phyloP scores from a whole-genome alignment of 169 alveolate species.

The Plasmodium inui region DNA sequence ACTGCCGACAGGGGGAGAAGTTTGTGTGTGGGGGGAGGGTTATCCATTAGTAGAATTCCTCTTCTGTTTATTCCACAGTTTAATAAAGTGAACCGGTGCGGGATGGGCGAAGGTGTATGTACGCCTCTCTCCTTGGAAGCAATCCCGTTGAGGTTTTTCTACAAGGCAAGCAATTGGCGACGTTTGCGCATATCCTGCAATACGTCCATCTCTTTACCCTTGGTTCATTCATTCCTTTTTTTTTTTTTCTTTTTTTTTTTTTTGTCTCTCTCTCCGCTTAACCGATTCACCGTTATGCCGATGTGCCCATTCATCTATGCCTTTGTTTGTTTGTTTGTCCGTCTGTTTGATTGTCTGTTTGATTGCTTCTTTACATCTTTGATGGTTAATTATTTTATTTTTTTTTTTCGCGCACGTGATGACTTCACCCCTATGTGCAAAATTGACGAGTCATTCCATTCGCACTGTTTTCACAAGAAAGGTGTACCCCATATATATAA shows the following conservation, averaged over 20 bases:
- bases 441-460: not conserved
- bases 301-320: not conserved
- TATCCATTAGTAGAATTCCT: not conserved
- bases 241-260: not conserved
- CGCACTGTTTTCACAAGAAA: not conserved
- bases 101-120: not conserved
- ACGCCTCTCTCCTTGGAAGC: not conserved
- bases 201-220: not conserved
- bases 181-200: not conserved
- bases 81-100: not conserved
- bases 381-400: not conserved
- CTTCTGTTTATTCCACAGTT: not conserved
- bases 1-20: not conserved
- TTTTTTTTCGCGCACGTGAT: not conserved
- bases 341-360: not conserved
- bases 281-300: not conserved
- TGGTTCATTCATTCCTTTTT: not conserved
- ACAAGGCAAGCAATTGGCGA: not conserved
- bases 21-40: too few relatives aligned
- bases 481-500: not conserved
- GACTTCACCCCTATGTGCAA: not conserved
- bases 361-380: not conserved
- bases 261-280: not conserved
- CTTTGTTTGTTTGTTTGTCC: not conserved
- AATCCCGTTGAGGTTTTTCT: not conserved